Evolutionary conservation across 306 rosid species (phyloP).

Genomic region (Mimosa pudica): DNA sequence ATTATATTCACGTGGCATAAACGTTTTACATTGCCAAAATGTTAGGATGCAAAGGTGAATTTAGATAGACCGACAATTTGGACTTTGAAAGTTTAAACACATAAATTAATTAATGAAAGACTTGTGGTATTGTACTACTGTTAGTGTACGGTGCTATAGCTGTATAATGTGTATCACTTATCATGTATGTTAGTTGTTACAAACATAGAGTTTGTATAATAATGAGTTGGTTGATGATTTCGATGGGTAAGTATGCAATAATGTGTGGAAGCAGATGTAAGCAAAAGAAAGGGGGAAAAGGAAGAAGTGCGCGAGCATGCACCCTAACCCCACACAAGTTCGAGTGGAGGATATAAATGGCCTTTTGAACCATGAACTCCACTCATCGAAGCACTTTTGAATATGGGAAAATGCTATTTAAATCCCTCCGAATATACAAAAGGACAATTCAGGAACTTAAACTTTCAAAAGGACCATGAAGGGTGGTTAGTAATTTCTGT

Average conservation of each 20-base stretch:
- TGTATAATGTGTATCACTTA: no score
- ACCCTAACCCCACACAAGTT: conserved; percentile 24
- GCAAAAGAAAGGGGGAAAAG: background rate
- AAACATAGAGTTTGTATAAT: background rate
- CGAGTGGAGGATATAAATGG: conserved; percentile 30
- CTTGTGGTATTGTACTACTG: background rate
- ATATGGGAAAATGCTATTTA: no score
- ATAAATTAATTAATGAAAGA: no score
- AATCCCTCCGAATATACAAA: no score
- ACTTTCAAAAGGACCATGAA: no score
- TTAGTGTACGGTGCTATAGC: background rate
- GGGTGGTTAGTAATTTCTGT: no score
- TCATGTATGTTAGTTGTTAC: background rate
- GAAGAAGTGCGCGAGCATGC: background rate
- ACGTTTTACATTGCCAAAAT: background rate
- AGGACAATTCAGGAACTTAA: no score
- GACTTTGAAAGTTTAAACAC: no score
- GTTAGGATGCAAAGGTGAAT: background rate
- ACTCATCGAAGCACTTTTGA: conserved; percentile 5
- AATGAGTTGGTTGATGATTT: no score
- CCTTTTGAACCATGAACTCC: conserved; percentile 22
- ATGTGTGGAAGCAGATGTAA: background rate
- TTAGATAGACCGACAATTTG: background rate
- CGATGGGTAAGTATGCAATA: background rate
- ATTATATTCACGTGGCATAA: no score